Conservation (phyloP, 331 rosid genomes). For the Acacia pycnantha region DNA sequence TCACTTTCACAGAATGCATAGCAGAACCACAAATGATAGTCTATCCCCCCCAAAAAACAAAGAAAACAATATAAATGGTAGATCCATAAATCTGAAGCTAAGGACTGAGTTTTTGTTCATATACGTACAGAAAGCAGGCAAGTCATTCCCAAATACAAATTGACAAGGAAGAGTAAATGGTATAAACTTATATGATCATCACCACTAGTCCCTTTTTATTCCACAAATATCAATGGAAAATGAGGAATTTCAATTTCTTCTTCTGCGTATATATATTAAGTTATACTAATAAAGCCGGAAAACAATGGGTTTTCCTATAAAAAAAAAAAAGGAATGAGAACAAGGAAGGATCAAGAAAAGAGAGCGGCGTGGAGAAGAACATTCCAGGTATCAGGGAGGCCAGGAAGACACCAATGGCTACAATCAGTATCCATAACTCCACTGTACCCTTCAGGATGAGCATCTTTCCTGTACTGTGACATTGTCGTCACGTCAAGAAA, state of each 20-base stretch:
- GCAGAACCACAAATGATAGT: not conserved
- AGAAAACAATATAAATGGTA: not conserved
- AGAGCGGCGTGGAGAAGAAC: conserved; percentile 77
- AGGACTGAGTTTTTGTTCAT: not conserved
- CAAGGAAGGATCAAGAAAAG: conserved; percentile 39
- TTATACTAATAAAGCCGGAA: conserved; percentile 26
- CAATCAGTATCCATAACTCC: conserved; percentile 66
- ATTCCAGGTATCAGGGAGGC: conserved; percentile 96
- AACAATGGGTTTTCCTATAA: conserved; percentile 43
- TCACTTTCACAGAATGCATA: not conserved
- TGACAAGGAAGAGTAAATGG: conserved; percentile 28
- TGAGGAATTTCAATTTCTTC: not conserved
- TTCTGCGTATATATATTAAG: not conserved
- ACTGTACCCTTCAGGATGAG: conserved; percentile 79
- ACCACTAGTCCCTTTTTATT: conserved; percentile 38
- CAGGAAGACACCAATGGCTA: conserved; percentile 99
- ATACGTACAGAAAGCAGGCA: not conserved
- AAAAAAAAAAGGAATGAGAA: not conserved
- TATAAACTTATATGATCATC: conserved; percentile 28
- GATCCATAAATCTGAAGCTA: not conserved
- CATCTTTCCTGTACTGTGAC: conserved; percentile 86
- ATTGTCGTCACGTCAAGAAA: conserved; percentile 74
- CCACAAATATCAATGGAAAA: not conserved
- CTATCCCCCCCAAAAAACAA: too few species aligned
- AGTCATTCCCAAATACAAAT: not conserved